These are phyloP conservation scores for Fraxinus americana DNA, from an alignment of 257 asterid genomes.

Conservation along the genomic window DNA sequence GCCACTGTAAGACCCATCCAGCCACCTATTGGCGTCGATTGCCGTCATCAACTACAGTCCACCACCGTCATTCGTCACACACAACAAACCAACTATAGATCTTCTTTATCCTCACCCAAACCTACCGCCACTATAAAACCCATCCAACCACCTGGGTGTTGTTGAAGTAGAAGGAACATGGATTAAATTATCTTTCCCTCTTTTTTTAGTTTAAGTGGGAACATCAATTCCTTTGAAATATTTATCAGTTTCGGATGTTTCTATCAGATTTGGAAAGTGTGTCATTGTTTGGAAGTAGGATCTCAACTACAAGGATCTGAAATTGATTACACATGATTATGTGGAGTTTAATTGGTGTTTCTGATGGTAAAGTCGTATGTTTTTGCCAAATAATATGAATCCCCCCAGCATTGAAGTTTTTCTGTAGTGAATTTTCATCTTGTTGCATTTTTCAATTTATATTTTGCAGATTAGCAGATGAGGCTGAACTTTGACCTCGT, in stretches of 20 bases:
- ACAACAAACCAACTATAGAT: too few relatives aligned
- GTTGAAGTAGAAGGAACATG: conserved; percentile 8
- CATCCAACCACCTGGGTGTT: not conserved
- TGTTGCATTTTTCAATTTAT: not conserved
- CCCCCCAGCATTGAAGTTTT: not conserved
- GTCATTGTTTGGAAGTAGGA: not conserved
- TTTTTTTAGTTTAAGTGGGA: not conserved
- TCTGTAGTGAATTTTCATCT: not conserved
- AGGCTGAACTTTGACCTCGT: conserved; percentile 6
- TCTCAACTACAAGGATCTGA: not conserved
- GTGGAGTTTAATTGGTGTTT: not conserved
- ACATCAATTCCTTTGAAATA: not conserved
- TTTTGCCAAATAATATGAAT: not conserved
- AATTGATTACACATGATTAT: conserved; percentile 1
- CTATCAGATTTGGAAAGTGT: not conserved
- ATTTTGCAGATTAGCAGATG: not conserved
- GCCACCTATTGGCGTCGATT: too few relatives aligned
- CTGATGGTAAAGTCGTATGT: not conserved
- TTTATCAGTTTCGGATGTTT: not conserved
- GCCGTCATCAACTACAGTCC: too few relatives aligned
- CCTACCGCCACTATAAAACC: too few relatives aligned
- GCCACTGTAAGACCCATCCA: too few relatives aligned
- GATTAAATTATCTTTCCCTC: not conserved
- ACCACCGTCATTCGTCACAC: too few relatives aligned
- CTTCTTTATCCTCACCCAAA: too few relatives aligned